Evolutionary conservation across 2,329 filamentous ascomycete genomes (phyloP), one percentile per base, ranked within the genome.

Genomic region (Alternaria longipes): DNA sequence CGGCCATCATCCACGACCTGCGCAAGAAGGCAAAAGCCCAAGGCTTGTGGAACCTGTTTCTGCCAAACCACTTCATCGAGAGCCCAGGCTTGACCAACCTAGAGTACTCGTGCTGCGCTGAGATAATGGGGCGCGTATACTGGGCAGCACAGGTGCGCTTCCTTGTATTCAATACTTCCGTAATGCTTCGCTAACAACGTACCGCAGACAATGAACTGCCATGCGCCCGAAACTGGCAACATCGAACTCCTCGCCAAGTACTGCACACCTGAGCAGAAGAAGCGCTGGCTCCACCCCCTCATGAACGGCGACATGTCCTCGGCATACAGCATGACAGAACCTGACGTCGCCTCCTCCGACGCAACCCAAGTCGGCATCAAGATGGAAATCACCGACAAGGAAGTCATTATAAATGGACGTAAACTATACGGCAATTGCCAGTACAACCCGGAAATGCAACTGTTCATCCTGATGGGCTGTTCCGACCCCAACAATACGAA

Each of bases 241-340:
- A 85, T 85, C 71, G 83, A 85, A 66, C 80, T 85, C 9, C 78
- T 85, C 30, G 82, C 82, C 38, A 84, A 84, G 71, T 85, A 84
- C 75, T 83, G 83, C 69, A 84, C 78, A 14, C 74, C 80, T 1
- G 80, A 79, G 54, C 83, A 85, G 63, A 84, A 85, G 77, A 76
- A 81, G 68, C 78, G 80, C 62, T 85, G 83, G 82, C 77, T 85
- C 14, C 75, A 80, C 64, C 83, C 83, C 8, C 72, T 85, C 32
- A 76, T 85, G 62, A 82, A 83, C 45, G 83, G 83, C 54, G 76
- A 81, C 63, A 82, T 83, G 63, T 79, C 80, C 26, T 84, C 81
- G 44, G 83, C 83, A 34, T 85, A 84, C 74, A 80, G 81, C 61
- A 84, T 84, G 82, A 84, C 82, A 4, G 82, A 85, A 70, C 83